A percentile compares a stretch with the other conserved stretches of the same genome.
Evolutionary conservation across 1,284 basidiomycete genomes (phyloP).

Genomic region (Cutaneotrichosporon dermatis): DNA sequence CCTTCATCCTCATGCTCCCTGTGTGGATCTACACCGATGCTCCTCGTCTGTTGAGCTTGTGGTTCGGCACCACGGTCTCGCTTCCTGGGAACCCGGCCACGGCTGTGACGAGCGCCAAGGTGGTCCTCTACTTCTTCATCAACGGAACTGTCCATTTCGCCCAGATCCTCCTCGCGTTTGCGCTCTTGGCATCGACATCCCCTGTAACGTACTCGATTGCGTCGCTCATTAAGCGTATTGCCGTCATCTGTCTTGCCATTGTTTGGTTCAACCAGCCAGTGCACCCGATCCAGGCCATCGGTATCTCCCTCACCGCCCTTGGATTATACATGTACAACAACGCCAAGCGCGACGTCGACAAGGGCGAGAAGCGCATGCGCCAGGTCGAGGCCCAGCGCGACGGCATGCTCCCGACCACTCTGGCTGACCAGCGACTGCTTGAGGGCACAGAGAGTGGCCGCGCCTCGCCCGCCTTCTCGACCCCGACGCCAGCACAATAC

Average conservation of each 20-base stretch:
- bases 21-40: constrained; percentile 87
- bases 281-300: constrained; percentile 74
- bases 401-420: constrained; percentile 43
- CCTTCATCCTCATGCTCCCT: constrained; percentile 90
- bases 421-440: constrained; percentile 35
- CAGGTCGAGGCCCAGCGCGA: constrained; percentile 65
- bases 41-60: constrained; percentile 57
- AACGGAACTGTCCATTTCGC: constrained; percentile 96
- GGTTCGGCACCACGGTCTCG: constrained; percentile 23
- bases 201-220: constrained; percentile 99
- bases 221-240: constrained; percentile 94
- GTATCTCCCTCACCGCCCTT: constrained; percentile 82
- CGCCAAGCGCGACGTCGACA: constrained; percentile 86
- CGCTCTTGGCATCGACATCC: constrained; percentile 89
- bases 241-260: constrained; percentile 96
- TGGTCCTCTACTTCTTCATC: constrained; percentile 69
- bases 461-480: not conserved
- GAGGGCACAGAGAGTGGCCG: constrained; percentile 20
- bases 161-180: constrained; percentile 96
- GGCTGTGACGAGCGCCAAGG: constrained; percentile 19
- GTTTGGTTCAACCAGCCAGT: constrained; percentile 92
- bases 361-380: constrained; percentile 80
- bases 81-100: not conserved
- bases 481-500: not conserved
- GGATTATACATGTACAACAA: constrained; percentile 96